phyloP scores from a whole-genome alignment of 225 moss, liverwort and hornwort species.

The Sphagnum contortum region DNA sequence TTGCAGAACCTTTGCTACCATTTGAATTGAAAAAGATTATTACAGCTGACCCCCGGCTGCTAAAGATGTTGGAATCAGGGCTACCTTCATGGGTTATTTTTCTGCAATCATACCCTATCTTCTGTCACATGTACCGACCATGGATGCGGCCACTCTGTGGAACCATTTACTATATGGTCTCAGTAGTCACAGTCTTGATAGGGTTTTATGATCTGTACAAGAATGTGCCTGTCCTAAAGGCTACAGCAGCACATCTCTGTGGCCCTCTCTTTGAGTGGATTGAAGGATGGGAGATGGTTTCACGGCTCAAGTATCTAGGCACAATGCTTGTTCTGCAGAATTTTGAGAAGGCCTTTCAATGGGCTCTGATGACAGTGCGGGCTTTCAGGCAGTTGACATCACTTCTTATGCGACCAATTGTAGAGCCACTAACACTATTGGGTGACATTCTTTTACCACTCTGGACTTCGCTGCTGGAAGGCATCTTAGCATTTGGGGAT shows the following conservation, averaged over 20 bases:
- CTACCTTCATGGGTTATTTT: constrained; percentile 87
- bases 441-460: constrained; percentile 55
- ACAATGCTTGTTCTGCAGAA: constrained; percentile 87
- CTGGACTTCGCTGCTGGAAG: constrained; percentile 44
- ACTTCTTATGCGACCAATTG: constrained; percentile 59
- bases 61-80: constrained; percentile 90
- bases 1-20: constrained; percentile 69
- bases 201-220: constrained; percentile 94
- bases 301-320: constrained; percentile 72
- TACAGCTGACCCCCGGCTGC: constrained; percentile 55
- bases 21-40: constrained; percentile 64
- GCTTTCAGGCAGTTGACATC: constrained; percentile 54
- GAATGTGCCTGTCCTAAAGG: constrained; percentile 84
- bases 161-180: constrained; percentile 70
- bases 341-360: constrained; percentile 80
- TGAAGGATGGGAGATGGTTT: constrained; percentile 89
- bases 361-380: constrained; percentile 55
- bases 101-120: constrained; percentile 83
- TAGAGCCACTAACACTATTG: constrained; percentile 48
- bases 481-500: constrained; percentile 39
- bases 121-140: constrained; percentile 73
- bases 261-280: constrained; percentile 85
- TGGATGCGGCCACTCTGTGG: constrained; percentile 92
- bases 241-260: constrained; percentile 76
- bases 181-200: constrained; percentile 71